These are phyloP conservation scores for Xylaria sp. DNA, from an alignment of 2,329 filamentous ascomycete genomes.

Conservation along the genomic window DNA sequence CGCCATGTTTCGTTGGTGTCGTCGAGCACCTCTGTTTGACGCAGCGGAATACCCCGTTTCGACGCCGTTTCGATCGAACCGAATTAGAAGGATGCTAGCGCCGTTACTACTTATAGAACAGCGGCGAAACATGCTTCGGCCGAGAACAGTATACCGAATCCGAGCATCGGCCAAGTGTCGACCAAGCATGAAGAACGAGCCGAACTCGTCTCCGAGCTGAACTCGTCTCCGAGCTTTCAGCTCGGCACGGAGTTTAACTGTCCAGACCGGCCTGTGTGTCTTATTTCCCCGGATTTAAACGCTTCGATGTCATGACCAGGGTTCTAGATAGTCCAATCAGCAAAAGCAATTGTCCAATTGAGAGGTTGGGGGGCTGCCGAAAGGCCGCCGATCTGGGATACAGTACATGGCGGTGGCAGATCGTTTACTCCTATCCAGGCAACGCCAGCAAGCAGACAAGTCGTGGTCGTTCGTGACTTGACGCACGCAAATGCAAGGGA, in stretches of 20 bases:
- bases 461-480: not conserved
- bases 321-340: too few relatives aligned
- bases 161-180: not conserved
- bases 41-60: too few relatives aligned
- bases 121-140: not conserved
- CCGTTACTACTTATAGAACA: not conserved
- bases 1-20: too few relatives aligned
- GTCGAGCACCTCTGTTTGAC: too few relatives aligned
- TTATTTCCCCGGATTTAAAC: too few relatives aligned
- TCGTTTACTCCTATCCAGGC: not conserved
- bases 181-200: not conserved
- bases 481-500: not conserved
- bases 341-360: too few relatives aligned
- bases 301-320: too few relatives aligned
- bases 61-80: too few relatives aligned
- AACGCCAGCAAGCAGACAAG: too few relatives aligned
- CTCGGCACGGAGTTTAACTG: constrained; percentile 2
- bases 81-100: not conserved
- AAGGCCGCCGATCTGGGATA: not conserved
- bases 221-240: not conserved
- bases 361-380: not conserved
- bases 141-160: not conserved
- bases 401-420: too few relatives aligned
- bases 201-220: constrained; percentile 8
- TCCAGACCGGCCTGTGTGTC: too few relatives aligned